Percentiles rank a stretch among this genome's conserved stretches.
Evolutionary conservation across 805 yeast genomes (phyloP).

Genomic region (Teunomyces lycoperdinae): DNA sequence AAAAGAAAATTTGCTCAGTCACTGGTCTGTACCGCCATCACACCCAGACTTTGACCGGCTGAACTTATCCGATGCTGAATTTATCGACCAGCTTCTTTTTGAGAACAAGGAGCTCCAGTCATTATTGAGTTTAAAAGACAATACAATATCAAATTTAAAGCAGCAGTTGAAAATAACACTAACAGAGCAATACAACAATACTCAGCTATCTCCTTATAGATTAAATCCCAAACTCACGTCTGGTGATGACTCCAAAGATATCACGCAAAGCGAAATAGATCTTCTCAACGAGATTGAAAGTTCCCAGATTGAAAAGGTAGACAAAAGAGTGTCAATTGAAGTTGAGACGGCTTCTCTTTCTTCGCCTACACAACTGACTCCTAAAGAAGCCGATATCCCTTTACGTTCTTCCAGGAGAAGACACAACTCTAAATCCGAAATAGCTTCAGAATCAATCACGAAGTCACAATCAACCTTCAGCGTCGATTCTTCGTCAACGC

Average conservation of each 20-base stretch:
- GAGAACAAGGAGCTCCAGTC: slow-evolving; percentile 36
- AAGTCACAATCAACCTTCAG: slow-evolving; percentile 1
- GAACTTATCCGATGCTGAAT: slow-evolving; percentile 25
- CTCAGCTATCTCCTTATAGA: neutral
- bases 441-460: neutral
- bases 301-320: neutral
- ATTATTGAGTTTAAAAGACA: slow-evolving; percentile 6
- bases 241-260: neutral
- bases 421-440: slow-evolving; percentile 10
- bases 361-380: slow-evolving; percentile 2
- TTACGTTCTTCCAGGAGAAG: slow-evolving; percentile 21
- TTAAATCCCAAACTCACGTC: neutral
- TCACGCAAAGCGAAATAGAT: slow-evolving; percentile 2
- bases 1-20: neutral
- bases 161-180: slow-evolving; percentile 3
- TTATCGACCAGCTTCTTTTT: slow-evolving; percentile 32
- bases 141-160: slow-evolving; percentile 5
- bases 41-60: slow-evolving; percentile 35
- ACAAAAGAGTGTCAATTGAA: neutral
- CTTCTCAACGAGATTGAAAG: neutral
- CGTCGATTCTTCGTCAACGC: neutral
- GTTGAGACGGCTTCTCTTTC: neutral
- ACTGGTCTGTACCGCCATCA: slow-evolving; percentile 24
- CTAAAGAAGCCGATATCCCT: slow-evolving; percentile 15
- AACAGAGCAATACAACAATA: neutral